Percentiles rank a stretch among this genome's conserved stretches.
These are phyloP conservation scores for Clathrospora elynae DNA, from an alignment of 2,329 filamentous ascomycete genomes.

Conservation along the genomic window DNA sequence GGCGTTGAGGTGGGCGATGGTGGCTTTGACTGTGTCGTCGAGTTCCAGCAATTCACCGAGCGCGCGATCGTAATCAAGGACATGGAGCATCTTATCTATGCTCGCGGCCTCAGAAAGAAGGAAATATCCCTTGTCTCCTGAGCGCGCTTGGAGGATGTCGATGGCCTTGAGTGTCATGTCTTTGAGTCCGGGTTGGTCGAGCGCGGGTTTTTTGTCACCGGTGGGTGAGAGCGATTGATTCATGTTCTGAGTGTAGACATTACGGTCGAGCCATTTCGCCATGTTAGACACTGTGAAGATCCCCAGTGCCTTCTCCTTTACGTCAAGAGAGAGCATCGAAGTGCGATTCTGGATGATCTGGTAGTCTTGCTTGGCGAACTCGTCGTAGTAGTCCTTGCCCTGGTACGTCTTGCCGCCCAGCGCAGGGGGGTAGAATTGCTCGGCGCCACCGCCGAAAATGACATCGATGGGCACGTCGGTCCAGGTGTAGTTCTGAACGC, in stretches of 20 bases:
- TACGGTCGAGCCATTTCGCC: slow-evolving; percentile 85
- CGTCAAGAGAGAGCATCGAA: slow-evolving; percentile 63
- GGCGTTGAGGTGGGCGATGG: slow-evolving; percentile 69
- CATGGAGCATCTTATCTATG: slow-evolving; percentile 90
- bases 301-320: slow-evolving; percentile 69
- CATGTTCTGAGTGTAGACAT: slow-evolving; percentile 75
- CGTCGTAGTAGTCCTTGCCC: slow-evolving; percentile 72
- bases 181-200: slow-evolving; percentile 80
- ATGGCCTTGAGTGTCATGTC: slow-evolving; percentile 90
- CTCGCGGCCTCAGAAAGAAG: slow-evolving; percentile 85
- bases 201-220: slow-evolving; percentile 66
- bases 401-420: slow-evolving; percentile 67
- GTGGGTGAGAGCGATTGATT: slow-evolving; percentile 70
- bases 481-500: slow-evolving; percentile 81
- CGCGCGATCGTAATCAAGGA: slow-evolving; percentile 81
- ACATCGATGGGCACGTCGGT: slow-evolving; percentile 74
- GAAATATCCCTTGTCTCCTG: slow-evolving; percentile 76
- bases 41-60: slow-evolving; percentile 84
- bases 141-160: slow-evolving; percentile 71
- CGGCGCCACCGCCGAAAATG: slow-evolving; percentile 80
- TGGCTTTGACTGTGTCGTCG: slow-evolving; percentile 80
- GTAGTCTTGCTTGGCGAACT: slow-evolving; percentile 75
- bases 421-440: slow-evolving; percentile 68
- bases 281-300: slow-evolving; percentile 78
- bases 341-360: slow-evolving; percentile 76